A percentile compares a stretch with the other conserved stretches of the same genome.
Evolutionary conservation across 78 protist species (phyloP).

Genomic region (Creolimax fragrantissima): DNA sequence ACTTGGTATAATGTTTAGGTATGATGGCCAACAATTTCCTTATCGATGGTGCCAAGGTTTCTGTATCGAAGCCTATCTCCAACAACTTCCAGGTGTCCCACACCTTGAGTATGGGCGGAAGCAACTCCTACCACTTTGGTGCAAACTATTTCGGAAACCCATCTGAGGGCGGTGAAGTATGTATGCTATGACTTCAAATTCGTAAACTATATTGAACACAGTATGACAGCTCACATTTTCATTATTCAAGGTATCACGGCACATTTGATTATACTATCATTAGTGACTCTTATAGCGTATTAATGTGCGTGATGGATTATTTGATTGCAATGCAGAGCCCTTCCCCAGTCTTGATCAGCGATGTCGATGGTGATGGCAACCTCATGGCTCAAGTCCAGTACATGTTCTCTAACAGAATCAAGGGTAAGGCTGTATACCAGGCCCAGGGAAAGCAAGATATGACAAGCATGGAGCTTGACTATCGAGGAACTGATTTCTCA

Average conservation of each 20-base stretch:
- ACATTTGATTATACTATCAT: too few relatives aligned
- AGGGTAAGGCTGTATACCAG: not conserved
- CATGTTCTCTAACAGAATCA: not conserved
- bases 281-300: too few relatives aligned
- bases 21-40: not conserved
- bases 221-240: too few relatives aligned
- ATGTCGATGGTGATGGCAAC: constrained; percentile 5
- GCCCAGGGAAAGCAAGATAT: not conserved
- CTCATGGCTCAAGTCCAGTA: not conserved
- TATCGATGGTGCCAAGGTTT: not conserved
- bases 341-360: not conserved
- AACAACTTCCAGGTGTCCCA: constrained; percentile 1
- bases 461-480: not conserved
- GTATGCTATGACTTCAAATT: too few relatives aligned
- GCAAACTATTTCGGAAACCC: not conserved
- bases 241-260: too few relatives aligned
- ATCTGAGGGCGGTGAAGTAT: not conserved
- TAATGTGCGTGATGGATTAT: too few relatives aligned
- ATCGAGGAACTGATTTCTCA: not conserved
- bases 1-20: not conserved
- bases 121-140: not conserved
- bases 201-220: too few relatives aligned
- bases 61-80: constrained; percentile 3
- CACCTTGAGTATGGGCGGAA: not conserved
- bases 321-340: not conserved